These are phyloP conservation scores for Phoma sp. DNA, from an alignment of 2,329 filamentous ascomycete genomes.

Conservation along the genomic window DNA sequence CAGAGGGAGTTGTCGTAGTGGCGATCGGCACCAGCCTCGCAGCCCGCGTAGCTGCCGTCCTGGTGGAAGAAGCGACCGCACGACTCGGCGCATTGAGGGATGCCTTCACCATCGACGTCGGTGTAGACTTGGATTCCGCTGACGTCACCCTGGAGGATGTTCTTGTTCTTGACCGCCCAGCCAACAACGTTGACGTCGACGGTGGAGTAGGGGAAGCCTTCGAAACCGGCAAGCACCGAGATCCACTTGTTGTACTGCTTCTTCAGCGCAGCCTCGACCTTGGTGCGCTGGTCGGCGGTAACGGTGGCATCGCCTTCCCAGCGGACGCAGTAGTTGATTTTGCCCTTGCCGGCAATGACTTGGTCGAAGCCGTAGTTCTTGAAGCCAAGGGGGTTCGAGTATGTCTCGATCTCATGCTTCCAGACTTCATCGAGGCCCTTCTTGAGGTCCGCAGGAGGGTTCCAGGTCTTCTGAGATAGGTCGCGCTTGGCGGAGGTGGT, in stretches of 20 bases:
- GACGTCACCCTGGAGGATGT: conserved; percentile 47
- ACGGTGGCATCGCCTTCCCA: conserved; percentile 52
- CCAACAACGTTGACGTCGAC: conserved; percentile 53
- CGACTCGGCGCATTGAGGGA: conserved; percentile 51
- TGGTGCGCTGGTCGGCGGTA: conserved; percentile 48
- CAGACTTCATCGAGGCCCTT: conserved; percentile 32
- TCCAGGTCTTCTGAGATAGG: conserved; percentile 29
- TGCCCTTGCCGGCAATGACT: conserved; percentile 40
- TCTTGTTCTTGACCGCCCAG: conserved; percentile 52
- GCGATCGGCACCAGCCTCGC: conserved; percentile 47
- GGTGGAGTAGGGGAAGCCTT: conserved; percentile 52
- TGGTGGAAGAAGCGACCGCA: conserved; percentile 57
- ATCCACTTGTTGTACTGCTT: conserved; percentile 52
- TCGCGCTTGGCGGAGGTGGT: conserved; percentile 25
- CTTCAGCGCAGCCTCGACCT: conserved; percentile 47
- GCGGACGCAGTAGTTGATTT: conserved; percentile 53
- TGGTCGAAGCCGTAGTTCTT: conserved; percentile 44
- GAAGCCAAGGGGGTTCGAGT: conserved; percentile 31
- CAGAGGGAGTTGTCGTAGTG: conserved; percentile 57
- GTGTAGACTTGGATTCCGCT: conserved; percentile 53
- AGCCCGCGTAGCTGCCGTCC: conserved; percentile 51
- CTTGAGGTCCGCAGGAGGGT: conserved; percentile 34
- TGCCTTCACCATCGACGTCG: conserved; percentile 48
- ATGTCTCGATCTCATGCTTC: conserved; percentile 33
- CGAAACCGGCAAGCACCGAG: conserved; percentile 53